Base-by-base conservation (phyloP, 345 rosid genomes). In the Boechera divaricarpa region DNA sequence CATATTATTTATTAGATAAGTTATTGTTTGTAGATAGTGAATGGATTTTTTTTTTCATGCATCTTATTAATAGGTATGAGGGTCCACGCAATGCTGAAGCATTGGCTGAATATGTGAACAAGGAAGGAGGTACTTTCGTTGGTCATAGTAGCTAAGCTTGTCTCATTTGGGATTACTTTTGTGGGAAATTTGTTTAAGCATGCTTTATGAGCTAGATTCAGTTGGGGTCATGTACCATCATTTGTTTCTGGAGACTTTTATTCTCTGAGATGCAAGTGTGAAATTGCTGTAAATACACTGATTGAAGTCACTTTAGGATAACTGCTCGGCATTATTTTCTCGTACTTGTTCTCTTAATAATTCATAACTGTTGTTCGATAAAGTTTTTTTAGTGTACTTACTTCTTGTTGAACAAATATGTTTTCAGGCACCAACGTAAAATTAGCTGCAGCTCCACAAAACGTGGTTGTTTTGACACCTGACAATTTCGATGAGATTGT, bases 21-120 rank as follows among this genome's bases (percentile, higher is more conserved):
- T 41, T 41, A 26, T 10, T 45, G 11, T 35, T 57, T 35, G 0
- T 51, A 7, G 12, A n/a, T n/a, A 2, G 18, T 29, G 29, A 45
- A 2, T 24, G 32, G 10, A 18, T 4, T 10, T 52, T 54, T 16
- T 44, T 48, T 18, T 31, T 59, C 42, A 28, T 63, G 11, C 21
- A 15, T 48, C 21, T 49, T 69, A 26, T 45, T 48, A 58, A 32
- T 64, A 95, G 99, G 86, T 93, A 89, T 65, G 97, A 93, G 82
- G 99, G 99, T 41, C 83, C 96, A 38, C 91, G 99, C 1, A 88
- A 83, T 35, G 89, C 93, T 0, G 99, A 93, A 84, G 77, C 97
- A 28, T 91, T 95, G 78, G 81, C 90, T 39, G 98, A 91, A 85
- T 95, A 77, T 84, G 91, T 93, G 55, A 93, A 95, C 80, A 87